These are phyloP conservation scores for Grifola frondosa DNA, from an alignment of 1,284 basidiomycete species.

Conservation along the genomic window DNA sequence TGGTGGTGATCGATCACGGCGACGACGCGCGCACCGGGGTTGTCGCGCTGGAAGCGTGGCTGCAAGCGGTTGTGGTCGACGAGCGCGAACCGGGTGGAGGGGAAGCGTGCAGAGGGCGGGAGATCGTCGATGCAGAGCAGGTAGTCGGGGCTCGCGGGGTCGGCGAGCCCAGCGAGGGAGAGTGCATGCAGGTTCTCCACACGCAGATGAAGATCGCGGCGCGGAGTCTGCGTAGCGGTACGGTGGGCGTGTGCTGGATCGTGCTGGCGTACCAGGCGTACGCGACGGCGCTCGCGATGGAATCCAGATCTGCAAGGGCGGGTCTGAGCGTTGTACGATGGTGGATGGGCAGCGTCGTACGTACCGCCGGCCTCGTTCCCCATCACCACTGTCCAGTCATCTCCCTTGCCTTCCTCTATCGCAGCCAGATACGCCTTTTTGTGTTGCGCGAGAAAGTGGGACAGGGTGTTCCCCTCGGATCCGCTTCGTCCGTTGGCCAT, in stretches of 20 bases:
- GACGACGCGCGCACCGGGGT: conserved; percentile 53
- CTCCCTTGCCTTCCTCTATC: conserved; percentile 39
- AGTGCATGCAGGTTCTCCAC: conserved; percentile 86
- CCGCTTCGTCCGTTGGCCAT: conserved; percentile 6
- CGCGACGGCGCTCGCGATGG: conserved; percentile 79
- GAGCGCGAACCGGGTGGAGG: conserved; percentile 70
- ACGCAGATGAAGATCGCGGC: conserved; percentile 73
- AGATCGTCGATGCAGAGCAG: conserved; percentile 64
- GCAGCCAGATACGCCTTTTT: conserved; percentile 49
- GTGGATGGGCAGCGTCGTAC: conserved; percentile 23
- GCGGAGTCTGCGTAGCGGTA: conserved; percentile 78
- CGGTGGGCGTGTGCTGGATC: conserved; percentile 48
- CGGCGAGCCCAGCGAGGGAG: conserved; percentile 53
- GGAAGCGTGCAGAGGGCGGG: conserved; percentile 42
- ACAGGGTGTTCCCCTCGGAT: too few relatives aligned
- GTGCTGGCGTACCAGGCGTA: conserved; percentile 71
- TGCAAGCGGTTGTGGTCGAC: conserved; percentile 88
- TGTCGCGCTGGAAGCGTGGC: conserved; percentile 44
- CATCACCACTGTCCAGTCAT: conserved; percentile 81
- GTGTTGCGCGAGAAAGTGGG: conserved; percentile 24
- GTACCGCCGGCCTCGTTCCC: conserved; percentile 92
- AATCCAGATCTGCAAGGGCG: conserved; percentile 74
- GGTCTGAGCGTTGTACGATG: conserved; percentile 2
- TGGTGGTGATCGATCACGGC: conserved; percentile 93
- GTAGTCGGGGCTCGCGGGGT: conserved; percentile 39